A percentile compares a stretch with the other conserved stretches of the same genome.
These are phyloP conservation scores for Tetragonia tetragonoides DNA, from an alignment of 148 eudicot genomes.

Conservation along the genomic window DNA sequence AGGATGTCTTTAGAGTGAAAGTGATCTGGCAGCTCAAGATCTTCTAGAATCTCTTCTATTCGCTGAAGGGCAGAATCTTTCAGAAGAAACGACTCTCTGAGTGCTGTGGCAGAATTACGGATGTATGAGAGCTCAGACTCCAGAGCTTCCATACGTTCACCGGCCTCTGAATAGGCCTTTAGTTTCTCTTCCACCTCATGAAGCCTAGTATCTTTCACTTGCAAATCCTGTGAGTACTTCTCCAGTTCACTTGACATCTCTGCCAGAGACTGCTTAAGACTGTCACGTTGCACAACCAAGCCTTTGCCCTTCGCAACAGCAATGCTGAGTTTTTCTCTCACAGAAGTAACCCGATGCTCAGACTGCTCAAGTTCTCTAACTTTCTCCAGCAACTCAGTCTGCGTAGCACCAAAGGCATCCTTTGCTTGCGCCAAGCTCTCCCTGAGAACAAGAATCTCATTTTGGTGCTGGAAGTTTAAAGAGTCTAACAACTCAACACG, in stretches of 20 bases:
- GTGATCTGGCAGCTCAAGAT: slow-evolving; percentile 87
- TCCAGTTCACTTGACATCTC: slow-evolving; percentile 76
- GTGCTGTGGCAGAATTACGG: slow-evolving; percentile 93
- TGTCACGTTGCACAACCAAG: slow-evolving; percentile 88
- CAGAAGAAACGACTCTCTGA: slow-evolving; percentile 86
- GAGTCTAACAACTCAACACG: slow-evolving; percentile 47
- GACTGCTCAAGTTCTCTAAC: slow-evolving; percentile 76
- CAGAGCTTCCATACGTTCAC: slow-evolving; percentile 97
- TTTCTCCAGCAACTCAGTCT: slow-evolving; percentile 48
- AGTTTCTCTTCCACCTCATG: slow-evolving; percentile 76
- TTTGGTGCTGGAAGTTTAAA: slow-evolving; percentile 49
- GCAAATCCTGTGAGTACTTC: slow-evolving; percentile 69
- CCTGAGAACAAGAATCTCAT: slow-evolving; percentile 56
- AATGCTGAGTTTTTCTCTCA: slow-evolving; percentile 86
- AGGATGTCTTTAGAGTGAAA: slow-evolving; percentile 73
- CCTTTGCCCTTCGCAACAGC: slow-evolving; percentile 99
- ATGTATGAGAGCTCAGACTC: slow-evolving; percentile 98
- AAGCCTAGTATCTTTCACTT: slow-evolving; percentile 68
- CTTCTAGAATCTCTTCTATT: slow-evolving; percentile 94
- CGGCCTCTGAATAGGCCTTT: slow-evolving; percentile 89
- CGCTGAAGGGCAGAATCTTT: slow-evolving; percentile 91
- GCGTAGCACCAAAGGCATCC: slow-evolving; percentile 37
- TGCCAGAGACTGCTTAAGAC: slow-evolving; percentile 80
- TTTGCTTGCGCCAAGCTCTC: slow-evolving; percentile 61
- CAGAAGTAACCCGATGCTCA: slow-evolving; percentile 86